Evolutionary conservation across 106 monocot genomes (phyloP), one percentile per base, ranked within the genome.

Genomic region (Allium sativum): DNA sequence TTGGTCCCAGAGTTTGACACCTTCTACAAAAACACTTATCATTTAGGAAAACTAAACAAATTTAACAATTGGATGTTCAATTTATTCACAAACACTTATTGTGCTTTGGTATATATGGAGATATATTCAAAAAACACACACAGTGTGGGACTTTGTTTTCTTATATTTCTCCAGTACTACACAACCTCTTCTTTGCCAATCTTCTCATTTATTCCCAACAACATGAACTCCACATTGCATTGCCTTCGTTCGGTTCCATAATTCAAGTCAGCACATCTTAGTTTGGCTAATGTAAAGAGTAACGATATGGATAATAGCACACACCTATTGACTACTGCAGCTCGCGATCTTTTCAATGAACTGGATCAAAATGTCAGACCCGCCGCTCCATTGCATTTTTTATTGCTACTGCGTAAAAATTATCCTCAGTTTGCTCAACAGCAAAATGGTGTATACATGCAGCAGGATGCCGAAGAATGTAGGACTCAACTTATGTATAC

Each of bases 381-480:
- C 56, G 84, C 92, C 67, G 88, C 84, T 62, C 98, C 98, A 46
- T 59, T 92, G 72, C 92, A 85, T 44, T 99, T 99, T 79, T 76
- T 84, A 52, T 76, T 72, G 98, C 65, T 84, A 3, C 56, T 99
- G 60, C 82, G 98, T 0, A 99, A 85, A 66, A 99, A 99, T 59
- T 92, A 80, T 79, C 98, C 98, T 55, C 92, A 99, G 60, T 99
- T 99, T 81, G 88, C 85, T 9, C 98, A 99, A 65, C 88, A 88
- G 44, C 92, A 88, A 18, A 88, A 92, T 88, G 92, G 92, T 56
- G 73, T 74, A 59, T 99, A 87, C 68, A 99, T 99, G 98, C 98
- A 99, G 69, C 98, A 99, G 98, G 98, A 99, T 81, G 98, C 98
- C 55, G 98, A 99, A 76, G 98, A 99, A 72, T 99, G 98, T 73